Base-by-base conservation (phyloP, 768 basidiomycete genomes). In the Boletus barrowsii region DNA sequence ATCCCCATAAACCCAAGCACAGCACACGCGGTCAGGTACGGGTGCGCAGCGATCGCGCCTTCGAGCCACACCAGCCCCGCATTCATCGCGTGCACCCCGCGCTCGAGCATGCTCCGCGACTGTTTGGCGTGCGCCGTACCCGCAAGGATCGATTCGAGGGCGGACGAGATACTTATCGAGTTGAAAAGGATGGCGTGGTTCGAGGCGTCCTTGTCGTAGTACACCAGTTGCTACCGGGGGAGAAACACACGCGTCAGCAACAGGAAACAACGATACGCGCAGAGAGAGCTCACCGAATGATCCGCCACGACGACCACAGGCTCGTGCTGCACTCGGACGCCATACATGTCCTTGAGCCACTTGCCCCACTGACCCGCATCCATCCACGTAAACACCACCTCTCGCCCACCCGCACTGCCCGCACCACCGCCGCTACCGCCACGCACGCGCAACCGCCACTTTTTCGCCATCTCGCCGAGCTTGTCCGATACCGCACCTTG, bases 341-440 rank as follows among this genome's bases (percentile, higher is more conserved):
- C 86, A 72, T 98, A 98, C 84, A 93, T 93, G 61, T 84, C 86
- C 77, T 90, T 93, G 73, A 96, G 75, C 94, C 94, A 98, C 47
- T 81, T 84, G 24, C 71, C 78, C 94, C 96, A 98, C 69, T 78
- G 81, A 24, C 83, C 84, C 3, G 76, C 81, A 64, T 99, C 92
- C 83, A 97, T 93, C 87, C 88, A 93, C 10, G 87, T 79, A 71
- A 94, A 97, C 46, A 94, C 81, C 0, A 96, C 86, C 41, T 83
- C 79, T 35, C 79, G 71, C 40, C 37, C 72, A 55, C 49, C 67
- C 41, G 56, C 45, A 26, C 24, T 26, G 13, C 26, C 49, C 9
- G 32, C 17, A 3, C 13, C 36, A 9, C 56, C 46, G 61, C 63
- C 49, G 57, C 51, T 24, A 72, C 75, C 33, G 17, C 35, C 20